Evolutionary conservation across 1,284 basidiomycete species (phyloP), one percentile per base, ranked within the genome.

Genomic region (Leucoagaricus sp.): DNA sequence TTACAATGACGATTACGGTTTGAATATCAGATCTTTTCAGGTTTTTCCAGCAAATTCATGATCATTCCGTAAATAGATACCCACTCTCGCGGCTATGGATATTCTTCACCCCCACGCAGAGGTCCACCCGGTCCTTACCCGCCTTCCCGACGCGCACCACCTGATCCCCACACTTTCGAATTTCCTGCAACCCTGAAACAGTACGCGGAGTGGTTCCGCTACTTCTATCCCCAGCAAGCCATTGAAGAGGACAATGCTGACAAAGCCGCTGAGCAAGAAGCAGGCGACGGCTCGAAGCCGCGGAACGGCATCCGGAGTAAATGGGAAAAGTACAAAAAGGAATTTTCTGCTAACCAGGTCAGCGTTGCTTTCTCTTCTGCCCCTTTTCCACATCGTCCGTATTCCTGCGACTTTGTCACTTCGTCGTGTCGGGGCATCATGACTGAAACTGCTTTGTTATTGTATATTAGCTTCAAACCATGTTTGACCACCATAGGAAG

Each of bases 311-410:
- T 91, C 69, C 85, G 83, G 71, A 71, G 81, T 60, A 84, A 85
- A 51, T 96, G 93, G 85, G 94, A 96, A 72, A 91, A 91, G 66
- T 96, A 96, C 70, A 91, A 93, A 74, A 94, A 93, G 70, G 89
- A 92, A 55, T 95, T 94, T 68, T 77, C 86, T 55, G 86, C 86
- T 42, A 81, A 83, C 59, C 93, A 96, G 87, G 93, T 94, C 66
- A 76, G 87, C 76, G 62, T 62, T 60, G 49, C 51, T 21, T 48
- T 57, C 63, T 49, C 40, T 50, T 57, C 59, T 58, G 58, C 34
- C 53, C 49, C 45, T 60, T 58, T 51, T 61, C 57, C 64, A 53
- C 45, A 49, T 65, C 49, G 34, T 42, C 50, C 62, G 50, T 38
- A 47, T 33, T 55, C 51, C 42, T 46, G 42, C 62, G 59, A 61